Conservation (phyloP, 768 basidiomycete species). For the Lentinula sp. region DNA sequence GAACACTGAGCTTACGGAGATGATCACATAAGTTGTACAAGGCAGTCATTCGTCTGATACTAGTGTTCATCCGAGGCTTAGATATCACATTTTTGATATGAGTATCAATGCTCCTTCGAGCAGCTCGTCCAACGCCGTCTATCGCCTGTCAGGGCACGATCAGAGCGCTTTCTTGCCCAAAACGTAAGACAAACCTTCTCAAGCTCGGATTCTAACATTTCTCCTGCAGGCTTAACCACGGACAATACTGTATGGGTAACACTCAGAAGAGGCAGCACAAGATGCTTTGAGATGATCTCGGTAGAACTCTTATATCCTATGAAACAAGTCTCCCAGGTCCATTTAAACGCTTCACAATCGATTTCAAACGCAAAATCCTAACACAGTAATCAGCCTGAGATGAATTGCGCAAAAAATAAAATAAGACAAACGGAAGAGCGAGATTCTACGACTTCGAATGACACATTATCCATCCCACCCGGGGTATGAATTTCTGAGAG, state of each 20-base stretch:
- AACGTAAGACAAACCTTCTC: conserved; percentile 47
- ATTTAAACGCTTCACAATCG: conserved; percentile 56
- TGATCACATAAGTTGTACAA: conserved; percentile 61
- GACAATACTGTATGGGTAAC: conserved; percentile 62
- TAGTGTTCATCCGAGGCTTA: conserved; percentile 61
- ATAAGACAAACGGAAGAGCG: conserved; percentile 47
- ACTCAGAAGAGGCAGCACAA: conserved; percentile 72
- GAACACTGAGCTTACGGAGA: conserved; percentile 45
- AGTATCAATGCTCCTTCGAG: conserved; percentile 61
- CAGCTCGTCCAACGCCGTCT: conserved; percentile 65
- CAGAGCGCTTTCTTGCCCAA: background rate
- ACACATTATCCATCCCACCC: conserved; percentile 43
- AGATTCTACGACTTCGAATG: conserved; percentile 56
- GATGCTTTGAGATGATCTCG: conserved; percentile 71
- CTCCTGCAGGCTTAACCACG: conserved; percentile 49
- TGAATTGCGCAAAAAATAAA: background rate
- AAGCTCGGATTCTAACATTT: conserved; percentile 50
- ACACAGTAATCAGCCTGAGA: background rate
- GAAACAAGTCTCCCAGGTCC: conserved; percentile 74
- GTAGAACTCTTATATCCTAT: conserved; percentile 60
- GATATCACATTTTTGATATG: conserved; percentile 69
- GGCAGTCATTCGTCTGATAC: conserved; percentile 65
- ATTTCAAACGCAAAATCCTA: conserved; percentile 67
- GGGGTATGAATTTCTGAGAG: conserved; percentile 57
- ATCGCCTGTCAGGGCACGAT: conserved; percentile 37